Conservation (phyloP, 768 basidiomycete species). For the Russula lepida region DNA sequence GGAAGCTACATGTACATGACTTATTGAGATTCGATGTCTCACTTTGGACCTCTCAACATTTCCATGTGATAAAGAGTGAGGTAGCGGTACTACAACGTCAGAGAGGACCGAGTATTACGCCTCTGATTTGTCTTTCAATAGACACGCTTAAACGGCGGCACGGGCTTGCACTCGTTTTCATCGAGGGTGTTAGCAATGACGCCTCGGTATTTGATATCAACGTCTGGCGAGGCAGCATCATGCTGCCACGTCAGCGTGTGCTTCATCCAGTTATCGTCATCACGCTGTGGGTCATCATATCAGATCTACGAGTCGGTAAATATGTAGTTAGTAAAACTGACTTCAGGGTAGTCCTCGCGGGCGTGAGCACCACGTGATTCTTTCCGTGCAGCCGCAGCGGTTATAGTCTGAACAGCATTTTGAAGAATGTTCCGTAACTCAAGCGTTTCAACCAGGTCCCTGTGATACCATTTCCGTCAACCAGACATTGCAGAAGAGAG, state of each 20-base stretch:
- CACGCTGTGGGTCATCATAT: slow-evolving; percentile 47
- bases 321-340: slow-evolving; percentile 29
- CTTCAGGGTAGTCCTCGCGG: slow-evolving; percentile 96
- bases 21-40: not conserved
- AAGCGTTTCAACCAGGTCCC: slow-evolving; percentile 93
- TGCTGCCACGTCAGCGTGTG: slow-evolving; percentile 92
- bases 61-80: not conserved
- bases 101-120: not conserved
- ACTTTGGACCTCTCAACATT: not conserved
- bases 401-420: slow-evolving; percentile 93
- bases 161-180: slow-evolving; percentile 92
- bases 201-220: slow-evolving; percentile 80
- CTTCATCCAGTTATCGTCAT: slow-evolving; percentile 92
- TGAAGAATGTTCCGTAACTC: slow-evolving; percentile 95
- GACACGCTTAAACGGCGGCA: slow-evolving; percentile 96
- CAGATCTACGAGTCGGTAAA: not conserved
- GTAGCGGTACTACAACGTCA: not conserved
- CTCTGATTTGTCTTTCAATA: slow-evolving; percentile 41
- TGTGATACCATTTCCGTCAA: slow-evolving; percentile 27
- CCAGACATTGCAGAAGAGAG: not conserved
- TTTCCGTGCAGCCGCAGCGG: slow-evolving; percentile 85
- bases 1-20: not conserved
- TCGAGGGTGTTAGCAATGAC: slow-evolving; percentile 87
- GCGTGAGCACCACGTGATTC: slow-evolving; percentile 99
- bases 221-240: slow-evolving; percentile 66